Base-by-base conservation (phyloP, 23 red algal species). In the Gracilaria domingensis region DNA sequence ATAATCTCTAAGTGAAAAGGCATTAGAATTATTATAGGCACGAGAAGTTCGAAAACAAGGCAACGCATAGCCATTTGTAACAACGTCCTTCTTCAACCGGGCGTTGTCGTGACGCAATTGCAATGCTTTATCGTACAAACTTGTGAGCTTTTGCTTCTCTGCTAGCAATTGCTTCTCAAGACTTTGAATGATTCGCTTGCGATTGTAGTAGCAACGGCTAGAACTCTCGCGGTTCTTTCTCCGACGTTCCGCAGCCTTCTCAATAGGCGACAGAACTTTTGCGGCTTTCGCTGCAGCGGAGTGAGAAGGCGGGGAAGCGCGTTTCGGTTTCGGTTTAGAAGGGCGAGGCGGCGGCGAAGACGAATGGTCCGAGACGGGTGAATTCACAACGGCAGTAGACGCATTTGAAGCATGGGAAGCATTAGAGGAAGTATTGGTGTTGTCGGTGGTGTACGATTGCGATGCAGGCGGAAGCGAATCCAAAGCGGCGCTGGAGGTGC, bases 201-300 rank as follows among this genome's bases (percentile, higher is more conserved):
- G 86, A 30, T 89, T 89, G 48, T 89, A 79, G 36, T 89, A 89
- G 34, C 72, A 89, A 14, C 74, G 49, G 53, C 86, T 89, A 11
- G 71, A 79, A 26, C 53, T 65, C 54, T 89, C 86, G 28, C 86
- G 67, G 72, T 89, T 89, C 56, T 80, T 61, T 37, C 72, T 25
- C 14, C 71, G 72, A 33, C 72, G 86, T 72, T 89, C 72, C 7
- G 70, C 86, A 8, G 72, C 72, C 45, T 89, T 89, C 8, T 89
- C 86, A 36, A 89, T 66, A 6, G 48, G 23, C 13, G 77, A 61
- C 8, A 28, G 26, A 1, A 30, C 7, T 30, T 64, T 64, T 35
- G 48, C 33, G 48, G 23, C 0, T 36, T 81, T 74, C 4, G 69
- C 17, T 34, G 13, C 7, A 16, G 55, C 2, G 7, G 20, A 4